Evolutionary conservation across 352 stramenopile species (phyloP).

Genomic region (Globisporangium mamillatum): DNA sequence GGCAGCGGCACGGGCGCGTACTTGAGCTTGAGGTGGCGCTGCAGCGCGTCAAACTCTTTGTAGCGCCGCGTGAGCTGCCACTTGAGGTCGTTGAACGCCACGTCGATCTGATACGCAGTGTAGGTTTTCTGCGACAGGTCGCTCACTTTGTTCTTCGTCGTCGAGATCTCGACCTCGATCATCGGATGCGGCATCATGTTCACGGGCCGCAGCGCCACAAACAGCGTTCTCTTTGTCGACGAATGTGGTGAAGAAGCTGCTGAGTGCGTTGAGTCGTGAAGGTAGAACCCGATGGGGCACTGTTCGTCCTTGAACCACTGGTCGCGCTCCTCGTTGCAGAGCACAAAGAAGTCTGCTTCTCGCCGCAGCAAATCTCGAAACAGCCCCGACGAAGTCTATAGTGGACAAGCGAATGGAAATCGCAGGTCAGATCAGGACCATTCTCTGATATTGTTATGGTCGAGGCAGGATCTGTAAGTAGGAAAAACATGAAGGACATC

Average conservation of each 20-base stretch:
- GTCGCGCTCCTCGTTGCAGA: slow-evolving; percentile 32
- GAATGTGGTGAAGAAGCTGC: background rate
- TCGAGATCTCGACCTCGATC: slow-evolving; percentile 52
- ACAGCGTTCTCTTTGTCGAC: slow-evolving; percentile 22
- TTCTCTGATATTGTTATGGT: background rate
- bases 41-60: slow-evolving; percentile 57
- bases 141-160: slow-evolving; percentile 77
- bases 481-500: background rate
- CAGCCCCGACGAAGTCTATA: slow-evolving; percentile 12
- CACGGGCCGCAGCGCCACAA: slow-evolving; percentile 33
- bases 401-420: background rate
- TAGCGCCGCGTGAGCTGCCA: slow-evolving; percentile 71
- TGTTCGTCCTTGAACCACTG: slow-evolving; percentile 63
- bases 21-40: slow-evolving; percentile 36
- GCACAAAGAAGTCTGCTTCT: slow-evolving; percentile 48
- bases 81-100: slow-evolving; percentile 63
- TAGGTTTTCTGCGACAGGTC: slow-evolving; percentile 72
- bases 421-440: background rate
- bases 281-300: slow-evolving; percentile 38
- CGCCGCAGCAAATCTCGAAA: slow-evolving; percentile 29
- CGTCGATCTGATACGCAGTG: slow-evolving; percentile 68
- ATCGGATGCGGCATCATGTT: slow-evolving; percentile 65
- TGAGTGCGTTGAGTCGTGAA: slow-evolving; percentile 19
- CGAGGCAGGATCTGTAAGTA: background rate
- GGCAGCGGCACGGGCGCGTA: slow-evolving; percentile 35